Percentiles rank a stretch among this genome's conserved stretches.
phyloP scores from a whole-genome alignment of 164 flowering plant species.

The Liquidambar formosana region DNA sequence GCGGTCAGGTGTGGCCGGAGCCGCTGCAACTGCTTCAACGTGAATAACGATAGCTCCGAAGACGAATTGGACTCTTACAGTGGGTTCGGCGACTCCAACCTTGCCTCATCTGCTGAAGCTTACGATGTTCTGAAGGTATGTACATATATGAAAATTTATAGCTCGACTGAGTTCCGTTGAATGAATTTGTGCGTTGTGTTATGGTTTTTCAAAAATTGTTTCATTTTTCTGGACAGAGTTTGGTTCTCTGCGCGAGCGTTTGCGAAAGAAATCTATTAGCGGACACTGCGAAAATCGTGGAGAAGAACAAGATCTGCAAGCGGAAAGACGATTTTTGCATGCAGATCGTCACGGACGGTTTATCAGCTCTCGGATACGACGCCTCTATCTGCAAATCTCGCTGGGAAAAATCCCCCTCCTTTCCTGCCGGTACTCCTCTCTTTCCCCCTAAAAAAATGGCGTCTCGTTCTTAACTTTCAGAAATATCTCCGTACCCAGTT shows the following conservation, averaged over 20 bases:
- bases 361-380: constrained; percentile 61
- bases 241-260: constrained; percentile 44
- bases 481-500: constrained; percentile 6
- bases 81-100: constrained; percentile 22
- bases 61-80: constrained; percentile 33
- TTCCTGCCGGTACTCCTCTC: constrained; percentile 61
- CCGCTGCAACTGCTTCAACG: constrained; percentile 49
- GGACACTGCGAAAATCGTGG: constrained; percentile 52
- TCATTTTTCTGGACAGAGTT: constrained; percentile 30
- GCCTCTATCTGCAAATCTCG: constrained; percentile 77
- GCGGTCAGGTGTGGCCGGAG: constrained; percentile 28
- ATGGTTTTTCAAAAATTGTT: neutral
- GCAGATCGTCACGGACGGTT: constrained; percentile 46
- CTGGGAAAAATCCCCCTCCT: constrained; percentile 74
- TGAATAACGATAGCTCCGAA: constrained; percentile 39
- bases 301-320: constrained; percentile 49
- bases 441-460: too few species aligned
- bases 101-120: constrained; percentile 30
- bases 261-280: constrained; percentile 56
- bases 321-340: constrained; percentile 36
- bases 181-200: neutral
- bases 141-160: too few species aligned
- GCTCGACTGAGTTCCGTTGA: too few species aligned
- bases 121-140: constrained; percentile 50
- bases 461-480: neutral